Evolutionary conservation across 2,329 filamentous ascomycete genomes (phyloP), one percentile per base, ranked within the genome.

Genomic region (Ophiocordyceps unilateralis): DNA sequence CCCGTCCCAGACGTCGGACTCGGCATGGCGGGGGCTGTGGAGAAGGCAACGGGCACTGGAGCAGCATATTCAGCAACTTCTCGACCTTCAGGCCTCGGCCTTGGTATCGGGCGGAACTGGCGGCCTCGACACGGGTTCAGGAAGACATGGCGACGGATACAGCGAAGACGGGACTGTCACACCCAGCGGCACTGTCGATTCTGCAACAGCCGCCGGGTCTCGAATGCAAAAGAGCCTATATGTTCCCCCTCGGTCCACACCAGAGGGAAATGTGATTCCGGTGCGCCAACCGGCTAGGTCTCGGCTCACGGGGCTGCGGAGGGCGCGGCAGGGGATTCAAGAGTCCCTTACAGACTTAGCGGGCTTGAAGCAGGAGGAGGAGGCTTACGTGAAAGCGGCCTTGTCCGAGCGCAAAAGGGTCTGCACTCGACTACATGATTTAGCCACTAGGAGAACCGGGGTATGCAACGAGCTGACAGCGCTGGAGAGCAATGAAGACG

Each of bases 281-380:
- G 70, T 77, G 32, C 70, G 69, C 23, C 76, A 80, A 48, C 76
- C 76, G 1, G 64, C 63, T 24, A 48, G 50, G 15, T 51, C 61
- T 38, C 68, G 67, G 44, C 72, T 68, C 30, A 56, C 74, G 9
- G 71, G 77, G 0, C 64, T 87, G 14, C 67, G 68, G 23, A 69
- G 70, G 17, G 79, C 81, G 1, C 69, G 83, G n/a, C 67, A 69
- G 23, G 79, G 77, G 0, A 69, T 89, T 8, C 68, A 73, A 15
- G 69, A 67, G 41, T 70, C 74, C 41, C 81, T 88, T 56, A 63
- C 68, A 3, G 73, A 77, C 43, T 62, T 88, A 5, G 74, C 74
- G 0, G 68, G 70, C 9, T 61, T 88, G 22, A 85, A 85, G 54
- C 64, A 65, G 4, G 80, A 86, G 45, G 81, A 87, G 59, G 65